phyloP scores from a whole-genome alignment of 2,329 filamentous ascomycete genomes.

The Talaromyces amestolkiae region DNA sequence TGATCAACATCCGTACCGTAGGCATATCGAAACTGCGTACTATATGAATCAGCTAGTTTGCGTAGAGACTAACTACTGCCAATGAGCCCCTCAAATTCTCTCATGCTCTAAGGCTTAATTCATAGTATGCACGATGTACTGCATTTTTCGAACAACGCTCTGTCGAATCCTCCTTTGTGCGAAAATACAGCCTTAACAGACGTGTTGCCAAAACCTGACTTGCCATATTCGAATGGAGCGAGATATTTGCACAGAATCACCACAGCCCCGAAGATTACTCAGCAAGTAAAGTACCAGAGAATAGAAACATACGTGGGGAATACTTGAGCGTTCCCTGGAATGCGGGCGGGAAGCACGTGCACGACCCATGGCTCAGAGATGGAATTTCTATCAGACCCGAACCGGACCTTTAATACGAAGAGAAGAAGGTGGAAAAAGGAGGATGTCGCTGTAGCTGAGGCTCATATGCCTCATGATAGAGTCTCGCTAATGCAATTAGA shows the following conservation, averaged over 20 bases:
- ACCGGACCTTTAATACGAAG: not conserved
- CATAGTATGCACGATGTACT: no score
- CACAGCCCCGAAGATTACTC: not conserved
- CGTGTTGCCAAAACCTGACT: not conserved
- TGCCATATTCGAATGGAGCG: not conserved
- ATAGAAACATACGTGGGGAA: conserved; percentile 5
- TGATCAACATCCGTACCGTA: conserved; percentile 3
- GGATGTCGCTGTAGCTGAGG: not conserved
- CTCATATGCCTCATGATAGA: not conserved
- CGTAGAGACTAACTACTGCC: no score
- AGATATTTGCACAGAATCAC: not conserved
- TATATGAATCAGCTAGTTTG: no score
- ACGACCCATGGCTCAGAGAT: conserved; percentile 8
- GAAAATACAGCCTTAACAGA: not conserved
- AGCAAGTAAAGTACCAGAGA: not conserved
- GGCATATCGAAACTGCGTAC: not conserved
- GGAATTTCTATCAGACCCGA: not conserved
- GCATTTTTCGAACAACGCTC: not conserved
- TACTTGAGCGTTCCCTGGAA: conserved; percentile 10
- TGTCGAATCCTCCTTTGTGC: not conserved
- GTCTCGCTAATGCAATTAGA: not conserved
- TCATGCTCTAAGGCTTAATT: not conserved
- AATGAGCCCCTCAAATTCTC: not conserved
- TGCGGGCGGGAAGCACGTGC: conserved; percentile 15
- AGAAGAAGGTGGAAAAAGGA: not conserved